Conservation (phyloP, 371 early-diverging fungal species). For the Syncephalastrum contaminatum region DNA sequence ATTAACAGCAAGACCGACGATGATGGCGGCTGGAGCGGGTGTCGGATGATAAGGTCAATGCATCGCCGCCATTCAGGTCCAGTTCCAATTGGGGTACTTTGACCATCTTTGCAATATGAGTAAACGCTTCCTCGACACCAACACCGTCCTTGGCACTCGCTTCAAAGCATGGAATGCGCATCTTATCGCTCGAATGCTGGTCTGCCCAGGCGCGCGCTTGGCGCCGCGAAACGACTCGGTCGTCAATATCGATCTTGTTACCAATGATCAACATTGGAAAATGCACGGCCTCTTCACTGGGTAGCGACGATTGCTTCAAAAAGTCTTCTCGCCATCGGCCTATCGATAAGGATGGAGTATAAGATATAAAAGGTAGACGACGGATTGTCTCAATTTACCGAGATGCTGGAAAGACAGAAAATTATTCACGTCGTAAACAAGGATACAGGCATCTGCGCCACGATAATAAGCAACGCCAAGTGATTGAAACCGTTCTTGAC, state of each 20-base stretch:
- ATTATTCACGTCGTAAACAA: slow-evolving; percentile 96
- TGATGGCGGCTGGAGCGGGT: too few relatives aligned
- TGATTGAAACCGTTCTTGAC: slow-evolving; percentile 80
- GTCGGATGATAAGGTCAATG: slow-evolving; percentile 12
- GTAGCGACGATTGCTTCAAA: slow-evolving; percentile 49
- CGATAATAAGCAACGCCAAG: slow-evolving; percentile 98
- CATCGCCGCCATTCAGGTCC: slow-evolving; percentile 40
- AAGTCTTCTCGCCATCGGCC: slow-evolving; percentile 89
- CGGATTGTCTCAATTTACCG: slow-evolving; percentile 5
- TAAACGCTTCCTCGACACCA: slow-evolving; percentile 82
- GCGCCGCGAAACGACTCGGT: slow-evolving; percentile 76
- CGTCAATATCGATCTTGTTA: slow-evolving; percentile 26
- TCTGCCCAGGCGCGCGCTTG: slow-evolving; percentile 59
- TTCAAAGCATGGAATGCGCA: slow-evolving; percentile 83
- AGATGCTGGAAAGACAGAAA: slow-evolving; percentile 42
- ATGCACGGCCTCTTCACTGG: slow-evolving; percentile 20
- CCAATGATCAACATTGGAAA: slow-evolving; percentile 25
- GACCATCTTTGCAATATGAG: slow-evolving; percentile 69
- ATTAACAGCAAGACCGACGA: too few relatives aligned
- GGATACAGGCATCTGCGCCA: slow-evolving; percentile 90
- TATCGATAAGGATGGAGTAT: slow-evolving; percentile 85
- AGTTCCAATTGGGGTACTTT: slow-evolving; percentile 53
- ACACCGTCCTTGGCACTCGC: slow-evolving; percentile 90
- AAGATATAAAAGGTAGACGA: slow-evolving; percentile 58
- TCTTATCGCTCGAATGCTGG: slow-evolving; percentile 31